These are phyloP conservation scores for Cladorrhinum samala DNA, from an alignment of 495 filamentous ascomycete species.

Conservation along the genomic window DNA sequence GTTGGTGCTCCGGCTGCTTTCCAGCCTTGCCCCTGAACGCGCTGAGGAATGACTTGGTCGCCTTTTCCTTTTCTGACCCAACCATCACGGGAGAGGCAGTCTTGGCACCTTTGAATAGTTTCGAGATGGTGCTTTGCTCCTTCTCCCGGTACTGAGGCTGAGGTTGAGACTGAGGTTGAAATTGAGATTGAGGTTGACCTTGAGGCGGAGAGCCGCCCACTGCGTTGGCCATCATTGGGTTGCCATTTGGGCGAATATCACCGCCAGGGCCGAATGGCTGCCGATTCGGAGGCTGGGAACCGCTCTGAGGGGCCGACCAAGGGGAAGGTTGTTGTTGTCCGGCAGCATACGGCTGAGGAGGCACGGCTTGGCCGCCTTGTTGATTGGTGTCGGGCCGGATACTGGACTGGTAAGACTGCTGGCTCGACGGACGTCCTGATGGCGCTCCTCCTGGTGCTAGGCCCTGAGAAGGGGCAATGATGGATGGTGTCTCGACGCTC, in stretches of 20 bases:
- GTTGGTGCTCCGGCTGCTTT: conserved; percentile 17
- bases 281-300: conserved; percentile 4
- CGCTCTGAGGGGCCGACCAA: conserved; percentile 2
- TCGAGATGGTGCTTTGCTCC: conserved; percentile 30
- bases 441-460: background rate
- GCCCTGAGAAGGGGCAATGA: background rate
- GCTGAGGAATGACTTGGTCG: conserved; percentile 25
- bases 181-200: too few relatives aligned
- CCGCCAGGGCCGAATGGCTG: conserved; percentile 8
- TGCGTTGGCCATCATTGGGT: conserved; percentile 7
- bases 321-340: conserved; percentile 4
- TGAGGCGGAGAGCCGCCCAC: too few relatives aligned
- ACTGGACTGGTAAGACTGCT: conserved; percentile 10
- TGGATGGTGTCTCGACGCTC: background rate
- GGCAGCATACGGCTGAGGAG: background rate
- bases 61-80: conserved; percentile 23
- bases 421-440: background rate
- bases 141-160: conserved; percentile 16
- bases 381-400: background rate
- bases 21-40: conserved; percentile 26
- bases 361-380: background rate
- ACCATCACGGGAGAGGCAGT: background rate
- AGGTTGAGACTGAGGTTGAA: too few relatives aligned
- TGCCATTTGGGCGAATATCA: conserved; percentile 6
- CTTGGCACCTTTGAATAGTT: conserved; percentile 25